Percentiles rank a stretch among this genome's conserved stretches.
Evolutionary conservation across 768 basidiomycete genomes (phyloP).

Genomic region (Boletus pseudo-olivaceus): DNA sequence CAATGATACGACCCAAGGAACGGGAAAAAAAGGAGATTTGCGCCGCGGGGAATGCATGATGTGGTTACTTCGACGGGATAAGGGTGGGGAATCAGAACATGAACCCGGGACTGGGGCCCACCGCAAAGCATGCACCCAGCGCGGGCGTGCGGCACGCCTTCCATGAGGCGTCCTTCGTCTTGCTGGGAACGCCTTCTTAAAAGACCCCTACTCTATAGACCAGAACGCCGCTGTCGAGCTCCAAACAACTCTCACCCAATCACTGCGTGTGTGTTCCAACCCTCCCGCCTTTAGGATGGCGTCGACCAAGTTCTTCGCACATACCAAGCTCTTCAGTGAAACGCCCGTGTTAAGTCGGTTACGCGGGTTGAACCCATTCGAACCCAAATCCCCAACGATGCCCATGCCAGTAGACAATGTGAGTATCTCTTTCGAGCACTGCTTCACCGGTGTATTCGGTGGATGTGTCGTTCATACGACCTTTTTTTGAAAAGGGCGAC

Average conservation of each 20-base stretch:
- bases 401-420: conserved; percentile 32
- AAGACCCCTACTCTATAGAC: conserved; percentile 11
- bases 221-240: conserved; percentile 23
- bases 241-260: conserved; percentile 13
- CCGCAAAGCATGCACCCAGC: conserved; percentile 16
- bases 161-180: conserved; percentile 28
- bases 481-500: conserved; percentile 19
- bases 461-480: not conserved
- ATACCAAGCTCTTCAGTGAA: conserved; percentile 21
- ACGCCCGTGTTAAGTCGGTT: conserved; percentile 22
- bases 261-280: conserved; percentile 11
- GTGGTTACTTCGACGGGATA: conserved; percentile 6
- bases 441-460: not conserved
- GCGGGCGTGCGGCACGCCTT: conserved; percentile 29
- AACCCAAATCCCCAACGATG: conserved; percentile 17
- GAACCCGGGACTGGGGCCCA: conserved; percentile 6
- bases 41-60: conserved; percentile 4
- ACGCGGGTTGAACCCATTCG: conserved; percentile 26
- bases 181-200: conserved; percentile 19
- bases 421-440: conserved; percentile 4
- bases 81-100: conserved; percentile 16
- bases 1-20: not conserved
- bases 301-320: conserved; percentile 19
- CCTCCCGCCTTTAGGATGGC: conserved; percentile 18
- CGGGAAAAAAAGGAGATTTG: conserved; percentile 1